Evolutionary conservation across 495 filamentous ascomycete species (phyloP).

Genomic region (Penicillium manginii): DNA sequence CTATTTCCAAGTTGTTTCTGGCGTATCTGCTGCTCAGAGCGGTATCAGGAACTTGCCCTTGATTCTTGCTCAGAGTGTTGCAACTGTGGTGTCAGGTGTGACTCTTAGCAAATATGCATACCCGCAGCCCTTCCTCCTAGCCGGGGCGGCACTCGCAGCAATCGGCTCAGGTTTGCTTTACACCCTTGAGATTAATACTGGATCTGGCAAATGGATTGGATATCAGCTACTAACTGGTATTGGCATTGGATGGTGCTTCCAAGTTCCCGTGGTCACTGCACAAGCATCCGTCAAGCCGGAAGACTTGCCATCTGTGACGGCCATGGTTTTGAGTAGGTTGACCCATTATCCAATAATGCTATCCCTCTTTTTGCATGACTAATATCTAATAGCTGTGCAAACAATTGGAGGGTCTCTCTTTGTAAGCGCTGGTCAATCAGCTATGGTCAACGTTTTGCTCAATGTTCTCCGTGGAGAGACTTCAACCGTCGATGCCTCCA

Average conservation of each 20-base stretch:
- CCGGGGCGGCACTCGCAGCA: not conserved
- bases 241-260: slow-evolving; percentile 66
- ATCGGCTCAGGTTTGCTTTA: not conserved
- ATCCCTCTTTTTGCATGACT: no score
- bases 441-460: slow-evolving; percentile 68
- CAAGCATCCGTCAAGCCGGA: not conserved
- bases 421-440: slow-evolving; percentile 45
- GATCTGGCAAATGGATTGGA: slow-evolving; percentile 1
- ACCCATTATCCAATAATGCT: no score
- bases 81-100: slow-evolving; percentile 3
- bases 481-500: slow-evolving; percentile 35
- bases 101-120: not conserved
- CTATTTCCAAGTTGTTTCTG: slow-evolving; percentile 75
- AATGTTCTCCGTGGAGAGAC: slow-evolving; percentile 46
- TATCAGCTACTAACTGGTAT: slow-evolving; percentile 57
- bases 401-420: slow-evolving; percentile 15
- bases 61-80: slow-evolving; percentile 46
- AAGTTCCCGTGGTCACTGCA: slow-evolving; percentile 69
- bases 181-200: not conserved
- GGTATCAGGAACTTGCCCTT: slow-evolving; percentile 73
- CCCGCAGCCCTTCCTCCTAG: not conserved
- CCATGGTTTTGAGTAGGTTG: slow-evolving; percentile 12
- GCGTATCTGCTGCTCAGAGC: slow-evolving; percentile 59
- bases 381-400: slow-evolving; percentile 18
- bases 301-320: not conserved